Evolutionary conservation across 208 protist species (phyloP).

Genomic region (Leishmania major): DNA sequence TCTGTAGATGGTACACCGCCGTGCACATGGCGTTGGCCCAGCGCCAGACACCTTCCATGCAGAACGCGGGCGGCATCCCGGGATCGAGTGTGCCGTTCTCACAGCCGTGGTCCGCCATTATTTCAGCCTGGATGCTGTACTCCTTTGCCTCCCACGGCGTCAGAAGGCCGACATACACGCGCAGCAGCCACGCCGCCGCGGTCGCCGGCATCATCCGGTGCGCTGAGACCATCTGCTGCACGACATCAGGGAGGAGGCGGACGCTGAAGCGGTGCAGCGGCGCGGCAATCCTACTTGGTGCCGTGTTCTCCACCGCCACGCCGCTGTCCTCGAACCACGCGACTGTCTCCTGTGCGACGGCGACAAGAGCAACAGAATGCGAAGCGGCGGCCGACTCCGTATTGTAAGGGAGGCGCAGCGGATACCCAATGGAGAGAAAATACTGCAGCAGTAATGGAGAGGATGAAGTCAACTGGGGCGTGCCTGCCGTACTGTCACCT

Average conservation of each 20-base stretch:
- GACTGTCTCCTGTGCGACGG: slow-evolving; percentile 1
- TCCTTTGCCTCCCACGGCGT: slow-evolving; percentile 1
- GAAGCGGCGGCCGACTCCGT: not conserved
- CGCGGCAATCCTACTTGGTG: not conserved
- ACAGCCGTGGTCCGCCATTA: not conserved
- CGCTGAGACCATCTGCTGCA: slow-evolving; percentile 15
- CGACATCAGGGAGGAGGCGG: slow-evolving; percentile 17
- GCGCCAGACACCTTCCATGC: slow-evolving; percentile 3
- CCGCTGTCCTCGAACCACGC: slow-evolving; percentile 9
- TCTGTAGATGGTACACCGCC: slow-evolving; percentile 25
- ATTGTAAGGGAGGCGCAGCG: not conserved
- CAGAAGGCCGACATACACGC: slow-evolving; percentile 20
- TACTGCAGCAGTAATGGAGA: slow-evolving; percentile 15
- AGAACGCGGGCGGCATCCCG: slow-evolving; percentile 2
- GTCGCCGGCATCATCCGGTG: slow-evolving; percentile 24
- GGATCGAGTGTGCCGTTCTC: not conserved
- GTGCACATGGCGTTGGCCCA: slow-evolving; percentile 10
- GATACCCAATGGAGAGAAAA: slow-evolving; percentile 25
- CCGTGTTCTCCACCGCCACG: not conserved
- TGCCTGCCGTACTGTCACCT: not conserved
- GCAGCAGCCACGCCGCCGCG: slow-evolving; percentile 25
- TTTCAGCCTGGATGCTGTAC: not conserved
- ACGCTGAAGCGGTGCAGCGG: slow-evolving; percentile 8
- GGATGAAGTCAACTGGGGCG: not conserved
- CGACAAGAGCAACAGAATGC: slow-evolving; percentile 6